These are phyloP conservation scores for Trichosporon sp. DNA, from an alignment of 1,284 basidiomycete genomes.

Conservation along the genomic window DNA sequence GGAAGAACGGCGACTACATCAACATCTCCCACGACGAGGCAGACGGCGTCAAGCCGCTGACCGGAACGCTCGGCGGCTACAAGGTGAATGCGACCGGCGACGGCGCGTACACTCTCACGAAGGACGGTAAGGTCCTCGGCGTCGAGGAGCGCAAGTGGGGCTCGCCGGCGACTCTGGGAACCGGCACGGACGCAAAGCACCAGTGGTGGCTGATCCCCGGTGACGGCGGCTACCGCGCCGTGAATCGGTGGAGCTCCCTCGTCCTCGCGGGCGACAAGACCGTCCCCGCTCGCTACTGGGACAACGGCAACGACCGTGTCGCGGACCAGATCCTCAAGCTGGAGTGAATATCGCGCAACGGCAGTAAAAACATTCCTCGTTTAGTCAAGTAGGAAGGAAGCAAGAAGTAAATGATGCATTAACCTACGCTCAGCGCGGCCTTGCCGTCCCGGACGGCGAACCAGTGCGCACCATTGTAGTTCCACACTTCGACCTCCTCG, in stretches of 20 bases:
- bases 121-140: background rate
- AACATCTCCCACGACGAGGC: conserved; percentile 8
- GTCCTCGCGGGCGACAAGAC: background rate
- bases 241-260: background rate
- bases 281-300: background rate
- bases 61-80: background rate
- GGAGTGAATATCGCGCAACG: background rate
- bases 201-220: background rate
- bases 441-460: background rate
- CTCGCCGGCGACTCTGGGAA: background rate
- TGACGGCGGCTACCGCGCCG: background rate
- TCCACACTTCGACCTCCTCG: background rate
- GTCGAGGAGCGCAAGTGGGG: conserved; percentile 13
- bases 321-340: background rate
- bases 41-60: background rate
- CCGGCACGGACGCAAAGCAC: background rate
- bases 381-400: no score
- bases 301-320: background rate
- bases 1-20: conserved; percentile 13
- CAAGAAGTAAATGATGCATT: background rate
- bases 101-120: conserved; percentile 12
- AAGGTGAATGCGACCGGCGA: conserved; percentile 8
- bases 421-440: background rate
- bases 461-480: background rate
- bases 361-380: background rate